Percentiles rank a stretch among this genome's conserved stretches.
These are phyloP conservation scores for Backusella liffmaniae DNA, from an alignment of 192 early-diverging fungal genomes.

Conservation along the genomic window DNA sequence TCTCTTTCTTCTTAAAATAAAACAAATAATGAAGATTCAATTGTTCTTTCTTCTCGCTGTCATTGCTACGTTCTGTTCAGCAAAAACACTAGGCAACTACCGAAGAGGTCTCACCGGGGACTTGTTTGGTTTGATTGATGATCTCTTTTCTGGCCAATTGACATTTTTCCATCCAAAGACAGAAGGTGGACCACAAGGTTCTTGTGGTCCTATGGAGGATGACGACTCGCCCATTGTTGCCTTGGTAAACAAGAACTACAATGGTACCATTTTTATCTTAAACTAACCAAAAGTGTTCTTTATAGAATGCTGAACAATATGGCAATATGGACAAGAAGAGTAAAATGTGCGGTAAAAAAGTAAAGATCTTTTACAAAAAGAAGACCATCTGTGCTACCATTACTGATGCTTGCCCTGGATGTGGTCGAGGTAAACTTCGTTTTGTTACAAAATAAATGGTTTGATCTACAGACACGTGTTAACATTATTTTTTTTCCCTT, in stretches of 20 bases:
- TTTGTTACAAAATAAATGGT: neutral
- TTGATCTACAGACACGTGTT: neutral
- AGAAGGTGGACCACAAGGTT: conserved; percentile 31
- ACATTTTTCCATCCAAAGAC: conserved; percentile 44
- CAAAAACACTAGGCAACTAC: neutral
- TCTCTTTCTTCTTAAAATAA: neutral
- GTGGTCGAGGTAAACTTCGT: conserved; percentile 19
- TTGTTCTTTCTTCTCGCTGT: conserved; percentile 18
- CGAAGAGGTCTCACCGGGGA: neutral
- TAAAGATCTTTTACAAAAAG: conserved; percentile 31
- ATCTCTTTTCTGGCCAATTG: conserved; percentile 29
- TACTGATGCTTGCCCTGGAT: conserved; percentile 49
- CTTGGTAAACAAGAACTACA: conserved; percentile 17
- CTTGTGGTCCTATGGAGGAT: conserved; percentile 40
- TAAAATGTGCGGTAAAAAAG: conserved; percentile 33
- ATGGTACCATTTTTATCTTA: neutral
- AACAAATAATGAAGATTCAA: neutral
- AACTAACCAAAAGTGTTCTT: neutral
- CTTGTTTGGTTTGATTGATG: conserved; percentile 1
- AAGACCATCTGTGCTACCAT: conserved; percentile 37
- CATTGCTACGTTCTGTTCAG: conserved; percentile 4
- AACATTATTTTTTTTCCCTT: neutral
- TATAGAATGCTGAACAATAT: conserved; percentile 13
- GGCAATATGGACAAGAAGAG: conserved; percentile 1
- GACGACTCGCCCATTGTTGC: conserved; percentile 44